These are phyloP conservation scores for Naematelia encephala DNA, from an alignment of 768 basidiomycete genomes.

Conservation along the genomic window DNA sequence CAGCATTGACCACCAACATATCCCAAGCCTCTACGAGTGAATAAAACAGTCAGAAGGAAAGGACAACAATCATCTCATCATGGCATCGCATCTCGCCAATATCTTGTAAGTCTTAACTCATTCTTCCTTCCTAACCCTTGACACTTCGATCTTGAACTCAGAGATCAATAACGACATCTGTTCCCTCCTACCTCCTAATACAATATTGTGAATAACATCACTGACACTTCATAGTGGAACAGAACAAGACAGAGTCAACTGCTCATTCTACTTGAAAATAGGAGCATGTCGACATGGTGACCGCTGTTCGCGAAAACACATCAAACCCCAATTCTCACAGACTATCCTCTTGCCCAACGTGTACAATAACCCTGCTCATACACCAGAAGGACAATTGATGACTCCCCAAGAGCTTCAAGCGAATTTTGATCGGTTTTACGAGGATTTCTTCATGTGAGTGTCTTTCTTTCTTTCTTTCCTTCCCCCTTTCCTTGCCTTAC, in stretches of 20 bases:
- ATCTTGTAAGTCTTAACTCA: constrained; percentile 62
- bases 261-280: constrained; percentile 99
- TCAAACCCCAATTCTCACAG: constrained; percentile 94
- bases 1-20: too few relatives aligned
- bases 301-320: constrained; percentile 93
- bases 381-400: constrained; percentile 57
- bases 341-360: constrained; percentile 95
- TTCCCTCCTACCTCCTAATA: neutral
- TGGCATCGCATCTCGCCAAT: constrained; percentile 65
- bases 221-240: constrained; percentile 45
- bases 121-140: neutral
- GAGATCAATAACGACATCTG: too few relatives aligned
- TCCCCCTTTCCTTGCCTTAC: constrained; percentile 9
- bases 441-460: constrained; percentile 77
- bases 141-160: neutral
- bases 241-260: constrained; percentile 76
- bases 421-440: constrained; percentile 55
- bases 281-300: constrained; percentile 98
- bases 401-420: constrained; percentile 63
- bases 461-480: neutral
- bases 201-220: neutral
- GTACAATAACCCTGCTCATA: constrained; percentile 96
- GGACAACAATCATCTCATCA: constrained; percentile 16
- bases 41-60: neutral
- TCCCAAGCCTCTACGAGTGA: too few relatives aligned